phyloP scores from a whole-genome alignment of 2,329 filamentous ascomycete genomes.

The Aureobasidium sp. region DNA sequence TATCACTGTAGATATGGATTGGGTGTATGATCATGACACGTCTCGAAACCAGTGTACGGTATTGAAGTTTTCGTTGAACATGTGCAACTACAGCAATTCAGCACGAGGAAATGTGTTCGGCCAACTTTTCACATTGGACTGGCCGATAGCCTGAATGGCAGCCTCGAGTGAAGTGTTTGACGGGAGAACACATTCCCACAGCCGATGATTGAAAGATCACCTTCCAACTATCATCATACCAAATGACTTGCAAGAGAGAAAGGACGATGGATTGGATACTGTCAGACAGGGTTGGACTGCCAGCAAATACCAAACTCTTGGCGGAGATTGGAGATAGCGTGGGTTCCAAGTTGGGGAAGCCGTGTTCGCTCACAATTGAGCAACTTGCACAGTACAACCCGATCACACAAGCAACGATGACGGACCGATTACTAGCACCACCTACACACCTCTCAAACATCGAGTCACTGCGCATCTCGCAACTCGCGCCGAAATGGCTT shows the following conservation, averaged over 20 bases:
- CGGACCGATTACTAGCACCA: slow-evolving; percentile 34
- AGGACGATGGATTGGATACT: background rate
- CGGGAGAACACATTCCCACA: no score
- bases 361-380: background rate
- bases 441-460: slow-evolving; percentile 34
- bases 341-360: slow-evolving; percentile 11
- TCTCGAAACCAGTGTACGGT: no score
- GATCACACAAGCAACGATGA: slow-evolving; percentile 21
- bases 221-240: no score
- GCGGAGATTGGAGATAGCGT: slow-evolving; percentile 4
- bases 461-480: slow-evolving; percentile 41
- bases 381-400: background rate
- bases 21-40: no score
- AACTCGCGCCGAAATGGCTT: slow-evolving; percentile 37
- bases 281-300: background rate
- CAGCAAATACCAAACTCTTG: background rate
- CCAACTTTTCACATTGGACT: no score
- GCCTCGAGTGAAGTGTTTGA: no score
- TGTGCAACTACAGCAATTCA: no score
- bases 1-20: no score
- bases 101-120: no score
- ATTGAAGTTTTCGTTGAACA: no score
- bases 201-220: no score
- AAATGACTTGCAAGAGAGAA: background rate
- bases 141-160: no score